These are phyloP conservation scores for Aspergillus caelatus DNA, from an alignment of 2,329 filamentous ascomycete genomes.

Conservation along the genomic window DNA sequence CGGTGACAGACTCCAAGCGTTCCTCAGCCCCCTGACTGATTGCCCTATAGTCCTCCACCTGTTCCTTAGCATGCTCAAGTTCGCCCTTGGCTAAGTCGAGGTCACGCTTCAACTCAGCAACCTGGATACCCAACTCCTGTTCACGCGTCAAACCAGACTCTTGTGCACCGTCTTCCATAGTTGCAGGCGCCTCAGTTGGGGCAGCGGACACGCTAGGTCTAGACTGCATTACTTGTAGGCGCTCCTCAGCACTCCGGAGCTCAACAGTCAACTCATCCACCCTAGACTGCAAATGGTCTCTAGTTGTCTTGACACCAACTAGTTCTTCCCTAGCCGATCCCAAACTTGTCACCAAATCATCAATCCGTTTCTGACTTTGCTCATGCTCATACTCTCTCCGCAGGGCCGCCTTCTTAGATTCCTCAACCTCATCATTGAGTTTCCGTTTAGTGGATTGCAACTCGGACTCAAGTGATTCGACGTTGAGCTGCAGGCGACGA, in stretches of 20 bases:
- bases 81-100: conserved; percentile 80
- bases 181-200: conserved; percentile 41
- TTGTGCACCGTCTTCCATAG: conserved; percentile 52
- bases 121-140: conserved; percentile 80
- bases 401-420: conserved; percentile 77
- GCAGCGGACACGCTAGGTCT: conserved; percentile 67
- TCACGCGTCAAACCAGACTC: conserved; percentile 65
- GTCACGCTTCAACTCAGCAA: conserved; percentile 84
- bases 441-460: conserved; percentile 78
- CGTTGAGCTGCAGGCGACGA: conserved; percentile 74
- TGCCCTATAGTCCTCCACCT: conserved; percentile 84
- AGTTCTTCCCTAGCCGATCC: conserved; percentile 83
- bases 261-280: conserved; percentile 90
- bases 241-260: conserved; percentile 85
- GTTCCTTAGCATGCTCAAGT: conserved; percentile 76
- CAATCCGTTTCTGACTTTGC: conserved; percentile 86
- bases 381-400: conserved; percentile 89
- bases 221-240: conserved; percentile 78
- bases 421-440: conserved; percentile 79
- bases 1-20: conserved; percentile 75
- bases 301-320: conserved; percentile 79
- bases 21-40: conserved; percentile 89
- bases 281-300: conserved; percentile 84
- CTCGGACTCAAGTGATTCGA: conserved; percentile 79
- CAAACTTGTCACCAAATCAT: conserved; percentile 81